Base-by-base conservation (phyloP, 805 yeast species). In the Cyberlindnera americana region DNA sequence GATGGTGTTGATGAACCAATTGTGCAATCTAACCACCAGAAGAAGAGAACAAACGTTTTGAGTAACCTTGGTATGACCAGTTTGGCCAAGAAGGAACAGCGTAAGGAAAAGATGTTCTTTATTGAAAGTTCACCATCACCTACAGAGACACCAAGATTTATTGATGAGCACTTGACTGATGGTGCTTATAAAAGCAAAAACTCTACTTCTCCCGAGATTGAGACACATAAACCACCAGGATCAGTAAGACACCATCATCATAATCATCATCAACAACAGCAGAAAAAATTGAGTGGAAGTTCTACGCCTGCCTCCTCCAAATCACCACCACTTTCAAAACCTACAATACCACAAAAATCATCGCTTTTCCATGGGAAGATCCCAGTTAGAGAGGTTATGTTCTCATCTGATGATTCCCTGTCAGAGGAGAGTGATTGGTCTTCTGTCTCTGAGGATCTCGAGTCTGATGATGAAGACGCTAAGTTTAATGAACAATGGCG, bases 401-500 rank as follows among this genome's bases (percentile, higher is more conserved):
- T 65, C 41, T 63, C 67, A 0, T 65, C 69, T 2, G 70, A 65
- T 38, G 70, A 65, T 35, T 69, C 64, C 9, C 57, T 65, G 22
- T 57, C 63, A 13, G 69, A 68, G 29, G 72, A 65, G 37, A 64
- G 70, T 16, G 73, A 68, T 36, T 70, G 60, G 57, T 65, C 72
- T 40, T 61, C 68, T 18, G 61, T 57, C 2, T 50, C 59, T 10
- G 70, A 66, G 22, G 59, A 50, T 23, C 33, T 46, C 38, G 62
- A 56, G 33, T 63, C 60, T 12, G 64, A 48, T 19, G 59, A 51
- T 32, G 56, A 53, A 29, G 61, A 59, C 12, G 35, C 27, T 30
- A 59, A 60, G 33, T 51, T 61, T 3, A 61, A 56, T 26, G 58
- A 58, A n/a, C 54, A 52, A 17, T 54, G 61, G 54, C 48, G 43